phyloP scores from a whole-genome alignment of 2,329 filamentous ascomycete species.

The Sarocladium kiliense region DNA sequence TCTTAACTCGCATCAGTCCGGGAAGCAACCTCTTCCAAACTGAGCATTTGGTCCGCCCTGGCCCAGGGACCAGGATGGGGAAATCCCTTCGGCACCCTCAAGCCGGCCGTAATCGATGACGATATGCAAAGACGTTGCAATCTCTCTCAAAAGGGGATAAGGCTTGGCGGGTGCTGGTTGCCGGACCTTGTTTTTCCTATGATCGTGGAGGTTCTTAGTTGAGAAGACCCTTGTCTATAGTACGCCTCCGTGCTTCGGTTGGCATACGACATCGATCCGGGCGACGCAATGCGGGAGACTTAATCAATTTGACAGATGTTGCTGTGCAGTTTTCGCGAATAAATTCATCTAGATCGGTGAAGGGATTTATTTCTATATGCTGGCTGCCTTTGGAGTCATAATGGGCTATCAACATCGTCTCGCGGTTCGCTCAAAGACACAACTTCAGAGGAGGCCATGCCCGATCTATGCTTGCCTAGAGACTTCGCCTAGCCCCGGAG shows the following conservation, averaged over 20 bases:
- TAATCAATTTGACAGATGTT: too few relatives aligned
- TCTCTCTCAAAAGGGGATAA: background rate
- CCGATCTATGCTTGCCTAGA: too few relatives aligned
- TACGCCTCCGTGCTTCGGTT: background rate
- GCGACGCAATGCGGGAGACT: background rate
- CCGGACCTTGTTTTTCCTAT: background rate
- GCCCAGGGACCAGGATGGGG: background rate
- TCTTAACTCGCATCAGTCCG: too few relatives aligned
- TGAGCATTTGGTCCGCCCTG: too few relatives aligned
- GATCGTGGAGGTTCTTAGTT: background rate
- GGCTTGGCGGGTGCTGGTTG: background rate
- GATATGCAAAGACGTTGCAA: background rate
- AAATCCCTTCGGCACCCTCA: background rate
- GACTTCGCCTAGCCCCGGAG: background rate
- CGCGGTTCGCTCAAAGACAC: too few relatives aligned
- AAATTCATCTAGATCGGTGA: too few relatives aligned
- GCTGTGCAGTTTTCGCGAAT: too few relatives aligned
- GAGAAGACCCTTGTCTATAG: background rate
- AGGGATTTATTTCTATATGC: too few relatives aligned
- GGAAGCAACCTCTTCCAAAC: too few relatives aligned
- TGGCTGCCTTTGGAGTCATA: too few relatives aligned
- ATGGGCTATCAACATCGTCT: too few relatives aligned
- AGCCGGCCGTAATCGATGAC: background rate
- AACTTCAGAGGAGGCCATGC: too few relatives aligned
- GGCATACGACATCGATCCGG: constrained; percentile 5